phyloP scores from a whole-genome alignment of 163 green algal species.

The Scenedesmus sp. region DNA sequence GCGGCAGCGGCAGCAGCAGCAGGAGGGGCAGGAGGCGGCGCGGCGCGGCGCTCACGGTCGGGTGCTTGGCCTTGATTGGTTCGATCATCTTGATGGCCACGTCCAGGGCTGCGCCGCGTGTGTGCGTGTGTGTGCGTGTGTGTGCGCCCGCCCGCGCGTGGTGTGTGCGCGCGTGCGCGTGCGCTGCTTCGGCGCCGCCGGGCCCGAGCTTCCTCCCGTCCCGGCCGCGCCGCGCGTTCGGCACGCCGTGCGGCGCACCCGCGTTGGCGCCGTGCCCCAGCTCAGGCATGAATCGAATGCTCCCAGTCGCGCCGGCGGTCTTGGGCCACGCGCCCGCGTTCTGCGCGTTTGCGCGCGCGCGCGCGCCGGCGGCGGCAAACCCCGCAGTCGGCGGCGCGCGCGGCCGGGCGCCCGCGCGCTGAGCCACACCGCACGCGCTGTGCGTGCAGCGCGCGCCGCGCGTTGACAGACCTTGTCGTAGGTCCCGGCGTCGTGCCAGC shows the following conservation, averaged over 20 bases:
- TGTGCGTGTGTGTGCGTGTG: neutral
- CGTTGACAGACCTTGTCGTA: slow-evolving; percentile 88
- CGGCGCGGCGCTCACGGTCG: no score
- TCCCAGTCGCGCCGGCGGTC: slow-evolving; percentile 86
- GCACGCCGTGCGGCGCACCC: slow-evolving; percentile 34
- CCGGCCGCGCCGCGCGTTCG: no score
- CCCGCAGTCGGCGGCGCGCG: no score
- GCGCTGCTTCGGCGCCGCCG: neutral
- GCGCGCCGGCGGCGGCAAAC: no score
- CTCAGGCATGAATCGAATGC: slow-evolving; percentile 89
- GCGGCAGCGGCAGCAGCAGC: no score
- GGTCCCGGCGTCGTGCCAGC: slow-evolving; percentile 91
- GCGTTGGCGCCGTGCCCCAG: slow-evolving; percentile 79
- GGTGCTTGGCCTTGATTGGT: slow-evolving; percentile 80
- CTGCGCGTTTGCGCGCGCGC: no score
- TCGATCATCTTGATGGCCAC: slow-evolving; percentile 74
- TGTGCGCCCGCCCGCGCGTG: neutral
- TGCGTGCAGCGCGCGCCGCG: no score
- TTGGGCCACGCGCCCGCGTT: slow-evolving; percentile 57
- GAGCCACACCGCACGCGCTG: no score
- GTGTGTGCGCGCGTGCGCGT: neutral
- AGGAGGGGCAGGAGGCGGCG: no score
- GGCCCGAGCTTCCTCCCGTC: neutral
- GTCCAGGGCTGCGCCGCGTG: slow-evolving; percentile 59
- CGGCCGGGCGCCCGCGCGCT: no score